Base-by-base conservation (phyloP, 257 asterid genomes). In the Jacaranda mimosifolia region DNA sequence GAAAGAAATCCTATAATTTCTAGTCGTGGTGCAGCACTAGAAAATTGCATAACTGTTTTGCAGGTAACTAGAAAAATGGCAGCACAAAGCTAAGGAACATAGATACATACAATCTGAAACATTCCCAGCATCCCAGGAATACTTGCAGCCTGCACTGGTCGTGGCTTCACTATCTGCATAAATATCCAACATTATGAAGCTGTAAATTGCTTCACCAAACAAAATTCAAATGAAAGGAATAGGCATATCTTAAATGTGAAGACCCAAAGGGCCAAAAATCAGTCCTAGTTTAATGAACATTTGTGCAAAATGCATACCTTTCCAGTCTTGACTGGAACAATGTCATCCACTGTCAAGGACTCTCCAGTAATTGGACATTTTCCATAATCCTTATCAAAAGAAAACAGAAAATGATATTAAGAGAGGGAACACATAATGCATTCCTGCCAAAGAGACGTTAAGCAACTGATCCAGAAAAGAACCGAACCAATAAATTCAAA, bases 111-210 rank as follows among this genome's bases (percentile, higher is more conserved):
- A 67, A 89, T 89, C 83, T 96, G 98, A 83, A 96, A 96, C 94
- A 93, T 87, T 80, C 99, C 99, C 85, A 96, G 79, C 97, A 96
- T 96, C 80, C 98, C 98, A 69, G 98, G 99, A 78, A 95, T 91
- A 78, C 98, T 93, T 62, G 98, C 99, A 81, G 98, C 95, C 87
- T 95, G 98, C 81, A 91, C 92, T 6, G 97, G 92, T 72, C 98
- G 88, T 52, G 98, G 98, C 86, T 95, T 95, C 85, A 91, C 94
- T 51, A 93, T 89, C 98, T 95, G 89, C 90, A 85, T 35, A 86
- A 19, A 74, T 18, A 18, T 53, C 35, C 52, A 46, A 8, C 4
- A 46, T 46, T 7, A 46, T 46, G 52, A 76, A 81, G 80, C 66
- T 71, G 36, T 48, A 45, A 26, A 73, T 73, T 36, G 55, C 32